Conservation (phyloP, 768 basidiomycete genomes). For the Hypsizygus marmoreus region DNA sequence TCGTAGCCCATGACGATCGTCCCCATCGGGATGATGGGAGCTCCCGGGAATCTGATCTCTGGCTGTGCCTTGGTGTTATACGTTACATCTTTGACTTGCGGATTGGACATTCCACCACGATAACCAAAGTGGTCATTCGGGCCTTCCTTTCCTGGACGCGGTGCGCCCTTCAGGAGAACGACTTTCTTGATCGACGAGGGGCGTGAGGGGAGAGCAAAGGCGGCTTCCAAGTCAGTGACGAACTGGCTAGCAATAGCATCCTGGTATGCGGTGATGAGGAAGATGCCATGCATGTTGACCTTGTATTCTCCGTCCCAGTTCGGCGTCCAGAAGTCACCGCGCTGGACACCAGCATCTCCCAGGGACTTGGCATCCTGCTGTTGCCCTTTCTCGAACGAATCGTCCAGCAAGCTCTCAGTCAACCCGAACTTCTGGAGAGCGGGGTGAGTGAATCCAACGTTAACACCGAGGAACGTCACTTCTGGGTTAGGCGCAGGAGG, state of each 20-base stretch:
- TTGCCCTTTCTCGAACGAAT: constrained; percentile 14
- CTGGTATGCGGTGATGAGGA: constrained; percentile 13
- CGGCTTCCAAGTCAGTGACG: constrained; percentile 7
- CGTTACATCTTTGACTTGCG: constrained; percentile 12
- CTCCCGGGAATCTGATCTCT: constrained; percentile 11
- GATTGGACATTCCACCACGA: constrained; percentile 15
- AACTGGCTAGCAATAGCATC: constrained; percentile 4
- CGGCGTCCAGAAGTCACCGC: constrained; percentile 10
- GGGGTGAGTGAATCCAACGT: constrained; percentile 8
- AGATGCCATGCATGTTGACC: constrained; percentile 15
- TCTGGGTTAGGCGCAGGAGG: not conserved
- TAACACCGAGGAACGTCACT: constrained; percentile 9
- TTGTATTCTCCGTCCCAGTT: constrained; percentile 12
- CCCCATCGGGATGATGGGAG: constrained; percentile 12
- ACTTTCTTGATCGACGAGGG: constrained; percentile 10
- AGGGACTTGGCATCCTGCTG: constrained; percentile 12
- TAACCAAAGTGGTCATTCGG: constrained; percentile 18
- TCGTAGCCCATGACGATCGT: constrained; percentile 17
- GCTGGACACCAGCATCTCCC: constrained; percentile 10
- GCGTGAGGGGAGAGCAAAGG: constrained; percentile 3
- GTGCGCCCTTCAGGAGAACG: constrained; percentile 8
- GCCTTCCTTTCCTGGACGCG: constrained; percentile 1
- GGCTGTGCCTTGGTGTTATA: constrained; percentile 1
- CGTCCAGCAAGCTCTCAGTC: constrained; percentile 7
- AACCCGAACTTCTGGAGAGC: constrained; percentile 8